Percentiles rank a stretch among this genome's conserved stretches.
Evolutionary conservation across 2,329 filamentous ascomycete genomes (phyloP).

Genomic region (Verruconis gallopava): DNA sequence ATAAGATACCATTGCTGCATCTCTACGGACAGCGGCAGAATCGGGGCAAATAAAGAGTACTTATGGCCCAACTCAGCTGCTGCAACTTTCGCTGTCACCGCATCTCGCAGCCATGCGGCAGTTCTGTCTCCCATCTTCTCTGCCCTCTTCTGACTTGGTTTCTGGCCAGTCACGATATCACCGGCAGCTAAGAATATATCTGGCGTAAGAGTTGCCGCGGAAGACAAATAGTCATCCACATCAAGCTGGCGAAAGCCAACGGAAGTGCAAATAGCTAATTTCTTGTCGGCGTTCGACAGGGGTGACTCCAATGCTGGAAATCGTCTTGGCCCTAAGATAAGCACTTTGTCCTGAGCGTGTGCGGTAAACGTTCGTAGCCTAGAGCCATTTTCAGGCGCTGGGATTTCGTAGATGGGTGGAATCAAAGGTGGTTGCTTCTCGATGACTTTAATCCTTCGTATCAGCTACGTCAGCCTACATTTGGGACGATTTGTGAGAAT

Average conservation of each 20-base stretch:
- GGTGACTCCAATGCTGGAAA: slow-evolving; percentile 63
- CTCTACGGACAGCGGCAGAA: slow-evolving; percentile 62
- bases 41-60: slow-evolving; percentile 40
- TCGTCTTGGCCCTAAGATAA: slow-evolving; percentile 66
- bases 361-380: slow-evolving; percentile 67
- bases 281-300: slow-evolving; percentile 52
- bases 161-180: slow-evolving; percentile 45
- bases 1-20: slow-evolving; percentile 72
- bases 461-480: slow-evolving; percentile 23
- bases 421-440: slow-evolving; percentile 40
- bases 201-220: slow-evolving; percentile 52
- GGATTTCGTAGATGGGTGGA: slow-evolving; percentile 38
- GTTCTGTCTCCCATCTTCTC: slow-evolving; percentile 78
- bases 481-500: slow-evolving; percentile 1
- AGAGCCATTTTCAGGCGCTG: slow-evolving; percentile 29
- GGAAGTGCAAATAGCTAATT: slow-evolving; percentile 70
- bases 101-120: slow-evolving; percentile 64
- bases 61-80: slow-evolving; percentile 14
- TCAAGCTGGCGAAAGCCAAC: slow-evolving; percentile 67
- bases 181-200: slow-evolving; percentile 71
- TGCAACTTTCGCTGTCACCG: slow-evolving; percentile 37
- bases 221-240: slow-evolving; percentile 54
- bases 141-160: slow-evolving; percentile 39
- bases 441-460: slow-evolving; percentile 38
- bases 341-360: slow-evolving; percentile 49